Evolutionary conservation across 108 stramenopile genomes (phyloP).

Genomic region (Cyclotella baltica): DNA sequence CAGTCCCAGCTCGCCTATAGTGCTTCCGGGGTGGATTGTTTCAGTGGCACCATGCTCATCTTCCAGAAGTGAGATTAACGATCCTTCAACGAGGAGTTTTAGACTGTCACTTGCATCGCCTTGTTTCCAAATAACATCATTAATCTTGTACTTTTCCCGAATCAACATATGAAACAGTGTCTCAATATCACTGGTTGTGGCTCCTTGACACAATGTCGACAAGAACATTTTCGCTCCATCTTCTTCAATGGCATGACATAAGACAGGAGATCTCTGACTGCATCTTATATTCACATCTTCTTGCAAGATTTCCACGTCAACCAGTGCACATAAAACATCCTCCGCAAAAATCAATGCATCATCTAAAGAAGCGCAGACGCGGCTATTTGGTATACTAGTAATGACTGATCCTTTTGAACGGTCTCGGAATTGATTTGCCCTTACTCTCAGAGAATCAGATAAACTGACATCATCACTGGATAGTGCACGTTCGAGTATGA

Average conservation of each 20-base stretch:
- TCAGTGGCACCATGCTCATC: constrained; percentile 61
- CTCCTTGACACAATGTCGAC: constrained; percentile 47
- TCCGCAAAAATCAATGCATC: constrained; percentile 72
- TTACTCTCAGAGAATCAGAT: neutral
- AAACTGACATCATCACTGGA: neutral
- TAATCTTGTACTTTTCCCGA: constrained; percentile 55
- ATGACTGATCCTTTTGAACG: constrained; percentile 13
- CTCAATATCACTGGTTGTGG: constrained; percentile 27
- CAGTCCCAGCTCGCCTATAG: constrained; percentile 73
- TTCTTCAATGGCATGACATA: constrained; percentile 8
- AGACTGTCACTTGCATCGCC: constrained; percentile 60
- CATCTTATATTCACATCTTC: constrained; percentile 35
- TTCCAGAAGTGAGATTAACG: constrained; percentile 64
- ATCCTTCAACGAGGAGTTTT: constrained; percentile 63
- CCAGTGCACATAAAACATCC: constrained; percentile 63
- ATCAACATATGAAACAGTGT: constrained; percentile 37
- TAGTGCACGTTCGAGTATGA: constrained; percentile 10
- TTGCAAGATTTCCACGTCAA: constrained; percentile 51
- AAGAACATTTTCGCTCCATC: constrained; percentile 43
- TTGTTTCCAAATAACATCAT: constrained; percentile 65
- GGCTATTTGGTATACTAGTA: constrained; percentile 33
- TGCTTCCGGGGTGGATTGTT: constrained; percentile 46
- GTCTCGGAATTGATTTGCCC: neutral
- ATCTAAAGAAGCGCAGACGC: constrained; percentile 62
- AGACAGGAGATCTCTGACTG: constrained; percentile 13